These are phyloP conservation scores for Phialemonium atrogriseum DNA, from an alignment of 2,329 filamentous ascomycete species.

Conservation along the genomic window DNA sequence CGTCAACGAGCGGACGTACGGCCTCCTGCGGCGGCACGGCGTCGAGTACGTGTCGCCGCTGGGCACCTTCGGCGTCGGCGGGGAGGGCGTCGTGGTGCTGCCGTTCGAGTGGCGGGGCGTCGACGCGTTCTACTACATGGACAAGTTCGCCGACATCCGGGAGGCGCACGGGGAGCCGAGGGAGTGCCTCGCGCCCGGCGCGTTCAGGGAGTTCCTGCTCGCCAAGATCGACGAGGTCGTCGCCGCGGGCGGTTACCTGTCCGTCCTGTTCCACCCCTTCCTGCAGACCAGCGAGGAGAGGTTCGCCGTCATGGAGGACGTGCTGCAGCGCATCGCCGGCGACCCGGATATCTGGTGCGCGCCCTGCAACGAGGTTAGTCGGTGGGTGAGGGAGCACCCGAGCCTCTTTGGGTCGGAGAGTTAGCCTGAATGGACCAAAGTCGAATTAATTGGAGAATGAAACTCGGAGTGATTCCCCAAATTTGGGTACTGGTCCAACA, in stretches of 20 bases:
- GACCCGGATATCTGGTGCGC: conserved; percentile 18
- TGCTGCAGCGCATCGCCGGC: conserved; percentile 12
- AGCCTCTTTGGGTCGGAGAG: conserved; percentile 7
- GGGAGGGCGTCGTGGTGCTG: conserved; percentile 14
- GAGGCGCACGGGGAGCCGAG: conserved; percentile 10
- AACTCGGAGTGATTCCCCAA: too few species aligned
- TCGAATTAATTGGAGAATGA: too few species aligned
- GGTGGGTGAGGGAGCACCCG: conserved; percentile 14
- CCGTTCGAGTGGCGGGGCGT: conserved; percentile 21
- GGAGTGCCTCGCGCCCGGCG: too few species aligned
- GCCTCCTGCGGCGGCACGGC: conserved; percentile 12
- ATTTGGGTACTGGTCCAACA: too few species aligned
- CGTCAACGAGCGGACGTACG: conserved; percentile 15
- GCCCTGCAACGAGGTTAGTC: conserved; percentile 17
- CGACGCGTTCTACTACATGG: conserved; percentile 24
- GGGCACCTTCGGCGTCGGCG: conserved; percentile 12
- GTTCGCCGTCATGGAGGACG: conserved; percentile 15
- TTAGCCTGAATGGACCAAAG: too few species aligned
- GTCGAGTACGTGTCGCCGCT: conserved; percentile 19
- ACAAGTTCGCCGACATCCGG: conserved; percentile 16
- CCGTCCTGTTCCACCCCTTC: conserved; percentile 21
- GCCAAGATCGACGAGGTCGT: conserved; percentile 13
- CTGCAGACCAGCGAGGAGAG: conserved; percentile 17
- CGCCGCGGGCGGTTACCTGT: conserved; percentile 13
- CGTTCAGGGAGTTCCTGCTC: conserved; percentile 14